Evolutionary conservation across 2,329 filamentous ascomycete species (phyloP), one percentile per base, ranked within the genome.

Genomic region (Verticillium klebahnii): DNA sequence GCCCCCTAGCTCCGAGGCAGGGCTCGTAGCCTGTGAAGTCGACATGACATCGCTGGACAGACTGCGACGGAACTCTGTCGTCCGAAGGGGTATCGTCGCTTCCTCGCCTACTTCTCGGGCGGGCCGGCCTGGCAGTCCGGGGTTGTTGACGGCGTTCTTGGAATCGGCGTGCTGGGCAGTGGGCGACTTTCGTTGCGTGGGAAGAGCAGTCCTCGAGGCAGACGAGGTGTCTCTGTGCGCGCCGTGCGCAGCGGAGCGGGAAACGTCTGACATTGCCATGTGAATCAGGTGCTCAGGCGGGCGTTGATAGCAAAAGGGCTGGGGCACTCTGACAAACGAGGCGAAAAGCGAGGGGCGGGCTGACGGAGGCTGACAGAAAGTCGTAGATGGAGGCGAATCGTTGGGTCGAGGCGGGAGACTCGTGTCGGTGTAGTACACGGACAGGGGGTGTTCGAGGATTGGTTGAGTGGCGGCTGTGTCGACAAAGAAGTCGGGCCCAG

Each of bases 201-300:
- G 64, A 36, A 66, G 64, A 12, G 64, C 63, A 15, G 63, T 66
- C 57, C 64, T 61, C 56, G 61, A 62, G 25, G 60, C 60, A 37
- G 63, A 63, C 29, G 58, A 52, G 36, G 60, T 34, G 56, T 65
- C 61, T 31, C 62, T 64, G 14, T 60, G 50, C 56, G 62, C 50
- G 31, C 62, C 58, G 54, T 59, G 62, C 57, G 60, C 64, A 58
- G 60, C 62, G 60, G 62, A 58, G 39, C 57, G 63, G 32, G 64
- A 61, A 31, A 58, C 62, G 59, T 65, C 64, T 37, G 64, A 62
- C 64, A 65, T 65, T 59, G 64, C 64, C 64, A 65, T 65, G 62
- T 62, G 64, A 61, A 29, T 19, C n/a, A 12, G 12, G 45, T 52
- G 45, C n/a, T 25, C 45, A 52, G 45, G n/a, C 23, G 19, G 9